A percentile compares a stretch with the other conserved stretches of the same genome.
These are phyloP conservation scores for Geotrichum cucujoidarum DNA, from an alignment of 1,139 yeast species.

Conservation along the genomic window DNA sequence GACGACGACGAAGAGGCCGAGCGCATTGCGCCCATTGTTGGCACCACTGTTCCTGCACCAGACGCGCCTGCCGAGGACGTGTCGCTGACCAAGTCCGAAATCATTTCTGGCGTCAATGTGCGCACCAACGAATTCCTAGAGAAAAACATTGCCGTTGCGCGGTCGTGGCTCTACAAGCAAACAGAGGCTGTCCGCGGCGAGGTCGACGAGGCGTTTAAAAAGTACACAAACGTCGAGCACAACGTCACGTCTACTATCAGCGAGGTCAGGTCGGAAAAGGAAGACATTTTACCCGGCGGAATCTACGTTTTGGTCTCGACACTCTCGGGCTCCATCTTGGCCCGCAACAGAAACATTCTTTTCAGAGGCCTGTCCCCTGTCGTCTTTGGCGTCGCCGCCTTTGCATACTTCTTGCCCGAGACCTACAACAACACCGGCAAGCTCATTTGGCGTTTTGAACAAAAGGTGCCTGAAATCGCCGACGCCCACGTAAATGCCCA, in stretches of 20 bases:
- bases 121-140: conserved; percentile 51
- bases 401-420: conserved; percentile 68
- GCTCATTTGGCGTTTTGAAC: conserved; percentile 63
- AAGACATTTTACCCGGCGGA: conserved; percentile 71
- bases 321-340: conserved; percentile 70
- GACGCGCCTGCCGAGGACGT: conserved; percentile 44
- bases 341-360: conserved; percentile 63
- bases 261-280: conserved; percentile 62
- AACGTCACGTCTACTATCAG: conserved; percentile 65
- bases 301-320: conserved; percentile 69
- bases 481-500: conserved; percentile 53
- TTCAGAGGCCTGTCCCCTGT: conserved; percentile 60
- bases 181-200: conserved; percentile 36
- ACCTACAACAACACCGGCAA: conserved; percentile 64
- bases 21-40: conserved; percentile 45
- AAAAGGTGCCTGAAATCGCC: conserved; percentile 62
- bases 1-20: conserved; percentile 43
- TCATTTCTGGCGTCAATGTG: conserved; percentile 54
- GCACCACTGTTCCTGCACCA: conserved; percentile 53
- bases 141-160: conserved; percentile 44
- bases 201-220: conserved; percentile 43
- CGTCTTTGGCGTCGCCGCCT: conserved; percentile 63
- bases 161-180: conserved; percentile 39
- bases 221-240: conserved; percentile 58
- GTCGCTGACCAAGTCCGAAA: conserved; percentile 36